Base-by-base conservation (phyloP, 306 rosid genomes). In the Cucurbita ficifolia region DNA sequence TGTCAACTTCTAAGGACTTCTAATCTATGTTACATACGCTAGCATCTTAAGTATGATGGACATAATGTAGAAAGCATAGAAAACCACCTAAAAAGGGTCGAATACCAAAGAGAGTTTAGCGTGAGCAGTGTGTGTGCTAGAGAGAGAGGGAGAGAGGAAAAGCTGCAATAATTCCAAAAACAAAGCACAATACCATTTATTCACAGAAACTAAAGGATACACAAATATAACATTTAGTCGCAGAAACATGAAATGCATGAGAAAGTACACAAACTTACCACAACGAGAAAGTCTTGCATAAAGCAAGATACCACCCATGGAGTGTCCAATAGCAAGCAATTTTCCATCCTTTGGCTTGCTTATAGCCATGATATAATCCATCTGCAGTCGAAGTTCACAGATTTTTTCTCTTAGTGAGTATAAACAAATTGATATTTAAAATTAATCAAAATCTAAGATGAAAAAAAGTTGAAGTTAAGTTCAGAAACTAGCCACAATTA, bases 231-330 rank as follows among this genome's bases (percentile, higher is more conserved):
- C 42, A 14, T 46, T 69, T 22, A 22, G 57, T 22, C 73, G 14
- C 14, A 68, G 67, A 35, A 78, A 57, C 63, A 22, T 21, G 14
- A 58, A 72, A 64, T 35, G 75, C 75, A 75, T 22, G 40, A 39
- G 16, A 40, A 70, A 75, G 70, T 60, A 77, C 76, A 17, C n/a
- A 72, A 80, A 43, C 91, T 81, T 76, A 94, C 99, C 96, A 72
- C 74, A 87, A 53, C 87, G 88, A 83, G 99, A 88, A 76, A 94
- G 86, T 89, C 81, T 82, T 18, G 96, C 88, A 70, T 91, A 94
- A 72, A 94, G 95, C 87, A 94, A 83, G 82, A 94, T 94, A 59
- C 99, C 99, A 57, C 99, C 99, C 96, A 94, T 94, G 72, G 99
- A 94, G 87, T 94, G 99, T 75, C 99, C 99, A 83, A 91, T 85